Percentiles rank a stretch among this genome's conserved stretches.
phyloP scores from a whole-genome alignment of 768 basidiomycete species.

The Daedaleopsis nitida region DNA sequence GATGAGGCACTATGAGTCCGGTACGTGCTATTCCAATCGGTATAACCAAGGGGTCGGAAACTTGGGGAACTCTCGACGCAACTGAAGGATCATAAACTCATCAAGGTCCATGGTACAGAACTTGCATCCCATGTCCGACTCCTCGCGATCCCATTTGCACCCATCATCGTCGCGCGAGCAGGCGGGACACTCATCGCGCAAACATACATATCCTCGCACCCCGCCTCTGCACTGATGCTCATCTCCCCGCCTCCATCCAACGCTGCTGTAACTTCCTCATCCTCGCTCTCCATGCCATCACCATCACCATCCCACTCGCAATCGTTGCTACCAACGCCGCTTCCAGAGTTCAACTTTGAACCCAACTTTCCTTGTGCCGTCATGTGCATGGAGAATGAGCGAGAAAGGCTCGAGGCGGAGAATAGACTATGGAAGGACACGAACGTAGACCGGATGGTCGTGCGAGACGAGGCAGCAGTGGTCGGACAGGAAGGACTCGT shows the following conservation, averaged over 20 bases:
- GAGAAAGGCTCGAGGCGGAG: slow-evolving; percentile 35
- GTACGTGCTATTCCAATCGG: slow-evolving; percentile 28
- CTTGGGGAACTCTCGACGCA: no score
- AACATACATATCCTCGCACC: slow-evolving; percentile 68
- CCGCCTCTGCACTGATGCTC: slow-evolving; percentile 63
- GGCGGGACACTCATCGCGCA: slow-evolving; percentile 59
- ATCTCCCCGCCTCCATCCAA: slow-evolving; percentile 55
- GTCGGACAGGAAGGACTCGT: slow-evolving; percentile 41
- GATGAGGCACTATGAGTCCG: slow-evolving; percentile 43
- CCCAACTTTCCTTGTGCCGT: slow-evolving; percentile 63
- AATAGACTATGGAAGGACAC: slow-evolving; percentile 45
- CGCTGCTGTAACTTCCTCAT: slow-evolving; percentile 25
- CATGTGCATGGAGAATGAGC: slow-evolving; percentile 38
- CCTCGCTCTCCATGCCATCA: no score
- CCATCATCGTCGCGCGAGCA: slow-evolving; percentile 55
- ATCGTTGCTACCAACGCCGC: slow-evolving; percentile 36
- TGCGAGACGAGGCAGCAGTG: slow-evolving; percentile 19
- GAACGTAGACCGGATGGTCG: slow-evolving; percentile 22
- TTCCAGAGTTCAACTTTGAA: slow-evolving; percentile 61
- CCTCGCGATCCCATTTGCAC: slow-evolving; percentile 53
- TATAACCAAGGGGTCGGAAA: no score
- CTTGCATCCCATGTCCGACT: slow-evolving; percentile 44
- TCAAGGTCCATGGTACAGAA: slow-evolving; percentile 32
- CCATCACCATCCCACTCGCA: background rate
- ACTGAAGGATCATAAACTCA: background rate